phyloP scores from a whole-genome alignment of 495 filamentous ascomycete species.

The Xylaria nigripes region DNA sequence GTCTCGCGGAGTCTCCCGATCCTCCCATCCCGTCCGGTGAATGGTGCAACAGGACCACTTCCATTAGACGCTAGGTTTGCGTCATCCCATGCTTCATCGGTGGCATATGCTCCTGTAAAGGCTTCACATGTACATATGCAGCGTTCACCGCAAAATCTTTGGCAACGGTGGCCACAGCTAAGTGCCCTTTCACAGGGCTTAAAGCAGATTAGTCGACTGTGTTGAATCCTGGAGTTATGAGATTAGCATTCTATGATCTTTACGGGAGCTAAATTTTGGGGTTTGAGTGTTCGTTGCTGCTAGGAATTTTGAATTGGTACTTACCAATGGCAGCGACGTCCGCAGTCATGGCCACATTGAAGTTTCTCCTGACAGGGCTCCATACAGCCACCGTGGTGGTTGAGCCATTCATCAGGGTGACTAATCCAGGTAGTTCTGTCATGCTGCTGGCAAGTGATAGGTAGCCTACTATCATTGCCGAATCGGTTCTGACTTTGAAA shows the following conservation, averaged over 20 bases:
- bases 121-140: slow-evolving; percentile 30
- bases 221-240: slow-evolving; percentile 48
- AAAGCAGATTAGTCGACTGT: slow-evolving; percentile 56
- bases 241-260: slow-evolving; percentile 10
- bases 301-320: slow-evolving; percentile 8
- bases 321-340: slow-evolving; percentile 39
- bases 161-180: slow-evolving; percentile 55
- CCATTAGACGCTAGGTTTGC: background rate
- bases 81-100: slow-evolving; percentile 13
- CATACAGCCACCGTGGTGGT: slow-evolving; percentile 53
- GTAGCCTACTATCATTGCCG: slow-evolving; percentile 20
- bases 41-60: slow-evolving; percentile 3
- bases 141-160: slow-evolving; percentile 30
- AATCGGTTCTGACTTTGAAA: slow-evolving; percentile 25
- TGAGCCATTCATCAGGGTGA: slow-evolving; percentile 45
- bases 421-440: slow-evolving; percentile 25
- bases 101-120: slow-evolving; percentile 23
- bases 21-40: slow-evolving; percentile 5
- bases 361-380: slow-evolving; percentile 38
- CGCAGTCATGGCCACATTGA: slow-evolving; percentile 37
- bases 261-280: background rate
- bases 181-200: slow-evolving; percentile 50
- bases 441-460: slow-evolving; percentile 36
- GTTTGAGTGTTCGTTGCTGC: background rate
- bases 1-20: background rate